A percentile compares a stretch with the other conserved stretches of the same genome.
phyloP scores from a whole-genome alignment of 208 protist genomes.

The Endotrypanum monterogeii region DNA sequence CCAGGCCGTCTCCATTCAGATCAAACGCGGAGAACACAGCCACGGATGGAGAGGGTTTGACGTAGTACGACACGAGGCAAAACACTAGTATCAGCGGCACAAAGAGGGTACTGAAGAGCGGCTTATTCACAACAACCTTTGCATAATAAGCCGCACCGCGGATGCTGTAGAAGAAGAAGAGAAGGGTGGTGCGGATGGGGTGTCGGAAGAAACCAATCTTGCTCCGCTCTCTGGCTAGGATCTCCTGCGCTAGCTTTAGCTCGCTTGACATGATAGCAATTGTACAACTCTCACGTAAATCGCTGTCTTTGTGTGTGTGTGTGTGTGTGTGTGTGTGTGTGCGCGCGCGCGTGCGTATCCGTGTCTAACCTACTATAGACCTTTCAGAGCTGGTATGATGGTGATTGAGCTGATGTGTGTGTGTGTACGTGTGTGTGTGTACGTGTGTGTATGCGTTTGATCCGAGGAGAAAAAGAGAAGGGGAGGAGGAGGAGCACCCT shows the following conservation, averaged over 20 bases:
- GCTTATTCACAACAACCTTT: constrained; percentile 23
- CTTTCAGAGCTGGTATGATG: not conserved
- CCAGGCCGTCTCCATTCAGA: constrained; percentile 47
- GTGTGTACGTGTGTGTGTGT: not conserved
- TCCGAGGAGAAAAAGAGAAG: no score
- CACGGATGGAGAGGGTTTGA: constrained; percentile 38
- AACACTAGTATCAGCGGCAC: constrained; percentile 42
- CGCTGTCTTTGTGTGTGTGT: not conserved
- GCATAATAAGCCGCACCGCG: constrained; percentile 26
- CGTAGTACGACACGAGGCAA: constrained; percentile 44
- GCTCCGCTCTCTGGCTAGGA: constrained; percentile 43
- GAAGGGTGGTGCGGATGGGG: constrained; percentile 39
- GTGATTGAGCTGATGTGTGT: not conserved
- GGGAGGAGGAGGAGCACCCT: not conserved
- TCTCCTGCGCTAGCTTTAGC: constrained; percentile 34
- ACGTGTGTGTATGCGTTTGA: not conserved
- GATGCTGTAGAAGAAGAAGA: constrained; percentile 35
- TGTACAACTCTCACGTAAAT: not conserved
- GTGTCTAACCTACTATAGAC: not conserved
- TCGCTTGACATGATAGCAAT: constrained; percentile 2
- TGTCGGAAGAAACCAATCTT: constrained; percentile 42
- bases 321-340: not conserved
- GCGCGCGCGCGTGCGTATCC: not conserved
- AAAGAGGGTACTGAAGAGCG: constrained; percentile 35
- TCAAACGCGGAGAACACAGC: constrained; percentile 56